These are phyloP conservation scores for Alternaria infectoria DNA, from an alignment of 2,329 filamentous ascomycete genomes.

Conservation along the genomic window DNA sequence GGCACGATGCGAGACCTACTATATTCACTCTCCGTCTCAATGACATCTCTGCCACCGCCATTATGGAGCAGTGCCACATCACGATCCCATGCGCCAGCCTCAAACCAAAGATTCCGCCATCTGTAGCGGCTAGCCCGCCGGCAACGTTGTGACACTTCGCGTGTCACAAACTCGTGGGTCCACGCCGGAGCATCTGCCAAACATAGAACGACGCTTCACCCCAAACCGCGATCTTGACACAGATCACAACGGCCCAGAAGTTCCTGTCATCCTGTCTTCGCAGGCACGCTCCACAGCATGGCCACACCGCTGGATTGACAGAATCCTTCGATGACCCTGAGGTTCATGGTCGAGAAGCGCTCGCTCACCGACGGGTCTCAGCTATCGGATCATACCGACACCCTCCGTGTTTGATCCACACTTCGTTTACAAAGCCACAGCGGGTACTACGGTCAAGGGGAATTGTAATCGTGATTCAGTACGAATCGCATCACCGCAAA, in stretches of 20 bases:
- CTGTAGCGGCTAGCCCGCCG: slow-evolving; percentile 41
- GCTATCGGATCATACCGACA: slow-evolving; percentile 18
- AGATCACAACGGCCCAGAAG: slow-evolving; percentile 21
- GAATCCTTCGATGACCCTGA: slow-evolving; percentile 12
- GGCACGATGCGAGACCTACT: slow-evolving; percentile 38
- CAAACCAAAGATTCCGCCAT: slow-evolving; percentile 40
- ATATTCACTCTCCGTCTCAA: slow-evolving; percentile 42
- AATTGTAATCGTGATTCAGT: slow-evolving; percentile 30
- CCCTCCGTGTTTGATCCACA: slow-evolving; percentile 11
- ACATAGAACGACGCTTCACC: slow-evolving; percentile 32
- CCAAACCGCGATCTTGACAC: slow-evolving; percentile 26
- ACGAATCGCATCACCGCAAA: slow-evolving; percentile 18
- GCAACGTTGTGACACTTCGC: slow-evolving; percentile 34
- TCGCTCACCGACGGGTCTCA: slow-evolving; percentile 20
- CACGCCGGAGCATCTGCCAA: slow-evolving; percentile 32
- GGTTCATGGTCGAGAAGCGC: slow-evolving; percentile 6
- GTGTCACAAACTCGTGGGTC: slow-evolving; percentile 43
- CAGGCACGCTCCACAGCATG: slow-evolving; percentile 24
- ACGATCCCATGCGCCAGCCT: slow-evolving; percentile 43
- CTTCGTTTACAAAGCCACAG: slow-evolving; percentile 18
- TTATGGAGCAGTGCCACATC: slow-evolving; percentile 34
- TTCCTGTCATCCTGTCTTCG: slow-evolving; percentile 24
- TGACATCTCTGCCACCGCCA: slow-evolving; percentile 28
- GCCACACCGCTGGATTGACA: slow-evolving; percentile 20
- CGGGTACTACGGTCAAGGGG: slow-evolving; percentile 10